Evolutionary conservation across 352 stramenopile species (phyloP).

Genomic region (Phytophthora syringae): DNA sequence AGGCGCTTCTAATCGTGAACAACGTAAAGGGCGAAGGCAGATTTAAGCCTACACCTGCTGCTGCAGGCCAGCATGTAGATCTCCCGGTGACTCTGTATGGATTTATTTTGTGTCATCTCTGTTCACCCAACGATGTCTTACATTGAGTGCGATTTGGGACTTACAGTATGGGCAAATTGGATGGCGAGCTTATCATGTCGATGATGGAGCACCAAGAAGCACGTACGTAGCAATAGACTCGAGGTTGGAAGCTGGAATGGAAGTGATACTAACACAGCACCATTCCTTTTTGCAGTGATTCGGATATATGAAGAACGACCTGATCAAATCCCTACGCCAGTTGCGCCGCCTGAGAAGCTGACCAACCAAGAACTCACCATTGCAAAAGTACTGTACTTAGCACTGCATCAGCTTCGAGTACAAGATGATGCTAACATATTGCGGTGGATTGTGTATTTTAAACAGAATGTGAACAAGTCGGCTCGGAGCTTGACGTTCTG

Average conservation of each 20-base stretch:
- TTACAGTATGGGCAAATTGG: conserved; percentile 62
- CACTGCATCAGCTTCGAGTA: background rate
- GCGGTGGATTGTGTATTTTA: background rate
- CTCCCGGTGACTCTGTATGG: conserved; percentile 70
- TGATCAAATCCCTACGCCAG: conserved; percentile 32
- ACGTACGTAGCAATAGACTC: conserved; percentile 25
- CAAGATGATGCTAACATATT: background rate
- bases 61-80: conserved; percentile 33
- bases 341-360: conserved; percentile 37
- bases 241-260: background rate
- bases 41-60: conserved; percentile 48
- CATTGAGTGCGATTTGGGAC: background rate
- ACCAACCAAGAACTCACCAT: conserved; percentile 54
- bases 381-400: conserved; percentile 29
- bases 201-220: conserved; percentile 61
- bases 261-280: background rate
- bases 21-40: conserved; percentile 65
- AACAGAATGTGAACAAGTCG: conserved; percentile 55
- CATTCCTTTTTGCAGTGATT: conserved; percentile 12
- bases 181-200: conserved; percentile 67
- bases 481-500: conserved; percentile 56
- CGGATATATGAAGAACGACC: conserved; percentile 41
- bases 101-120: background rate
- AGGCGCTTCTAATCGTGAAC: conserved; percentile 64
- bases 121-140: background rate